Evolutionary conservation across 805 yeast species (phyloP).

Genomic region (Debaryomyces maramus): DNA sequence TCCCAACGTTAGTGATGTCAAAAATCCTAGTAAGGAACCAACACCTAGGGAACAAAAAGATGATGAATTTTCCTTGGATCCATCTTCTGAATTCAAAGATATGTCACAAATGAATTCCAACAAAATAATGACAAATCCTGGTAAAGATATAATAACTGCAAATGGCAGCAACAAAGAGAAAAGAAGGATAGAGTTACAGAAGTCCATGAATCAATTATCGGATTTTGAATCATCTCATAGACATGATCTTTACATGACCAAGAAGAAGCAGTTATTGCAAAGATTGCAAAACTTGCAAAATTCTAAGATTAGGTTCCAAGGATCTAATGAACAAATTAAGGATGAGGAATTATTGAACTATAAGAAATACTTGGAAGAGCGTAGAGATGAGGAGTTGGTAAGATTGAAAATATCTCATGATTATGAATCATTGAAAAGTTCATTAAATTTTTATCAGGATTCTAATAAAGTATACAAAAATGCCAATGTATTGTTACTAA

Average conservation of each 20-base stretch:
- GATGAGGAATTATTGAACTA: slow-evolving; percentile 30
- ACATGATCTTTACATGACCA: slow-evolving; percentile 18
- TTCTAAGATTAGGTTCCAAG: slow-evolving; percentile 25
- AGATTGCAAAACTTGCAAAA: slow-evolving; percentile 24
- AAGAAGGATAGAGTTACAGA: slow-evolving; percentile 22
- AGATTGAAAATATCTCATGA: slow-evolving; percentile 29
- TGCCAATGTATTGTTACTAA: slow-evolving; percentile 27
- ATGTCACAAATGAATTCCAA: slow-evolving; percentile 1
- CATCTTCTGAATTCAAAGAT: not conserved
- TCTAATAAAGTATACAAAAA: slow-evolving; percentile 34
- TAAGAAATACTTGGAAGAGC: slow-evolving; percentile 18
- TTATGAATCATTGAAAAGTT: slow-evolving; percentile 33
- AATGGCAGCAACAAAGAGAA: slow-evolving; percentile 19
- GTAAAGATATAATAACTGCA: slow-evolving; percentile 12
- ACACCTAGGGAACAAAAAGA: not conserved
- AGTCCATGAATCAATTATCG: slow-evolving; percentile 18
- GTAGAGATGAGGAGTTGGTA: slow-evolving; percentile 35
- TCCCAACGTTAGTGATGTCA: slow-evolving; percentile 13
- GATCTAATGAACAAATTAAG: slow-evolving; percentile 14
- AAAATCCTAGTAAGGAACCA: not conserved
- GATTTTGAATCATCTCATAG: slow-evolving; percentile 16
- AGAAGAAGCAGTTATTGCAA: slow-evolving; percentile 24
- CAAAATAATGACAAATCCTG: slow-evolving; percentile 3
- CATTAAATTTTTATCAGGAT: slow-evolving; percentile 36
- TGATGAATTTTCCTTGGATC: not conserved